Conservation (phyloP, 2,329 filamentous ascomycete species). For the Penicillium expansum region DNA sequence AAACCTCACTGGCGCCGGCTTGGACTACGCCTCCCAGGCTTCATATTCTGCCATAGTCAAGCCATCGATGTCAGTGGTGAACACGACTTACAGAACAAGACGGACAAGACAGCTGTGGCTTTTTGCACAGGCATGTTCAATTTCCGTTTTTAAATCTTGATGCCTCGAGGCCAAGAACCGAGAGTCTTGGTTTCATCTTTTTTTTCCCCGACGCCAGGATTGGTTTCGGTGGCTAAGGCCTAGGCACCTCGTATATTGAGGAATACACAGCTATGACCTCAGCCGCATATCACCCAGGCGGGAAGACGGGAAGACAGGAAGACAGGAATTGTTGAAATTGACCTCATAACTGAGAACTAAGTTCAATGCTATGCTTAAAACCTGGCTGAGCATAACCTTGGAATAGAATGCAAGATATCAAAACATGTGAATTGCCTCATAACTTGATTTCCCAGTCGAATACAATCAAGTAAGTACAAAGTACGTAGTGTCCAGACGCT, state of each 20-base stretch:
- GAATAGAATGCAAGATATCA: not conserved
- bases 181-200: not conserved
- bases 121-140: not conserved
- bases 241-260: constrained; percentile 1
- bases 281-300: not conserved
- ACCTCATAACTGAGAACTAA: not conserved
- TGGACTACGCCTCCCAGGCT: not conserved
- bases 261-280: not conserved
- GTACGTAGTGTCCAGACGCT: not conserved
- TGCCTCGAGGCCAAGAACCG: not conserved
- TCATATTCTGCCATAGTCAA: not conserved
- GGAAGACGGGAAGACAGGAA: not conserved
- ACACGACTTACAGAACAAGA: not conserved
- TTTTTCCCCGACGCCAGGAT: not conserved
- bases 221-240: not conserved
- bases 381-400: not conserved
- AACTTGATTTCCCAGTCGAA: not conserved
- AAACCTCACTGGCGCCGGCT: constrained; percentile 1
- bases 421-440: not conserved
- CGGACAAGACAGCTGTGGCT: constrained; percentile 6
- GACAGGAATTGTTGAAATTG: not conserved
- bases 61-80: constrained; percentile 21
- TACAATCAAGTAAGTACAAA: not conserved
- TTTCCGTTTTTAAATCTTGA: not conserved
- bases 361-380: not conserved